phyloP scores from a whole-genome alignment of 805 yeast genomes.

The Ogataea wickerhamii region DNA sequence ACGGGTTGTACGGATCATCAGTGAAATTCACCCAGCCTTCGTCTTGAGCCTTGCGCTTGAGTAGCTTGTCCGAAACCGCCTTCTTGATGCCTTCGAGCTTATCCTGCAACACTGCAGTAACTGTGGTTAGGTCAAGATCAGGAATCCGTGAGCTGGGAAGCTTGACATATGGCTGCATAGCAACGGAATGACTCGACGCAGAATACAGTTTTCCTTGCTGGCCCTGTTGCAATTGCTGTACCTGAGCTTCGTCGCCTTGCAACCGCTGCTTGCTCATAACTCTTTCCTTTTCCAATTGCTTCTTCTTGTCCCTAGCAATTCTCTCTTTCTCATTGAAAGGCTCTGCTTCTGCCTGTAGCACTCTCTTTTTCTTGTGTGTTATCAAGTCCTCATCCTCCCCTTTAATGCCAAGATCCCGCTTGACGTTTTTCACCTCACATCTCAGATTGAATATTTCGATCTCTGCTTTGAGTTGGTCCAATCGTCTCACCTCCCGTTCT shows the following conservation, averaged over 20 bases:
- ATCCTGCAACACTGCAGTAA: conserved; percentile 66
- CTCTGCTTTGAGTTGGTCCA: conserved; percentile 61
- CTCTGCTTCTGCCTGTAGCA: conserved; percentile 20
- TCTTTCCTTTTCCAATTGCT: conserved; percentile 20
- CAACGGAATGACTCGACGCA: conserved; percentile 27
- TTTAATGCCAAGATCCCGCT: conserved; percentile 68
- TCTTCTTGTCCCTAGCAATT: conserved; percentile 19
- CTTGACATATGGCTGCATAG: conserved; percentile 76
- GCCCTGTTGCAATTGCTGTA: conserved; percentile 15
- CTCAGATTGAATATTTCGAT: conserved; percentile 68
- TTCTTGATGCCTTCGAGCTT: conserved; percentile 74
- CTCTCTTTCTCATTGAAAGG: conserved; percentile 18
- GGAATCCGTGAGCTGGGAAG: conserved; percentile 90
- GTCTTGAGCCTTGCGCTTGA: conserved; percentile 65
- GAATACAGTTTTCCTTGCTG: conserved; percentile 4
- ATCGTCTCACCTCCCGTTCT: conserved; percentile 64
- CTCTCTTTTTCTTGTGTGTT: conserved; percentile 69
- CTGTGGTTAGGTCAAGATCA: conserved; percentile 83
- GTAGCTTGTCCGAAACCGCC: conserved; percentile 83
- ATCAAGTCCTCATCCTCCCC: conserved; percentile 84
- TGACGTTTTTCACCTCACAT: conserved; percentile 64
- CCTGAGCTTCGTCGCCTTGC: conserved; percentile 23
- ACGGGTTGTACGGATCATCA: conserved; percentile 83
- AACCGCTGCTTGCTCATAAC: conserved; percentile 22
- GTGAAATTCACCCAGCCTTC: conserved; percentile 79